Conservation (phyloP, 495 filamentous ascomycete genomes). For the Penicillium pancosmium region DNA sequence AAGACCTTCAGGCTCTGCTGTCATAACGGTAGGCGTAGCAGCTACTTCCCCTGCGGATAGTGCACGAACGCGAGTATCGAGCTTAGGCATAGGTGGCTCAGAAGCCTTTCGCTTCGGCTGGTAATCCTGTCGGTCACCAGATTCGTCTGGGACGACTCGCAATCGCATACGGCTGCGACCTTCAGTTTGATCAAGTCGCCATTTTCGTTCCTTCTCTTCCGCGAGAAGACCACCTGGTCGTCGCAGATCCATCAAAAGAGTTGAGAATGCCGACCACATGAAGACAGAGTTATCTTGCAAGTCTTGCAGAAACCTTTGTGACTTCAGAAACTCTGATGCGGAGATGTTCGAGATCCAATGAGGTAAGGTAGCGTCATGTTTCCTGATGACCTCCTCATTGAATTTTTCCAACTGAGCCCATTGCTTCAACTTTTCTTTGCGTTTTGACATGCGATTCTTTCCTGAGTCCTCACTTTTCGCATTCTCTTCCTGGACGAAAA, state of each 20-base stretch:
- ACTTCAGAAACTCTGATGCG: conserved; percentile 86
- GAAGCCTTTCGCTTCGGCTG: conserved; percentile 79
- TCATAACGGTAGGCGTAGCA: conserved; percentile 37
- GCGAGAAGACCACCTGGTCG: conserved; percentile 80
- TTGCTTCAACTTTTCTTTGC: conserved; percentile 77
- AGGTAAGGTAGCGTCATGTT: conserved; percentile 79
- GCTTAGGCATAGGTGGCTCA: conserved; percentile 43
- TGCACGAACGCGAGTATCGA: conserved; percentile 39
- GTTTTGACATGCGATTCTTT: conserved; percentile 65
- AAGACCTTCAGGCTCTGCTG: conserved; percentile 30
- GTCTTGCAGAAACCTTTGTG: conserved; percentile 84
- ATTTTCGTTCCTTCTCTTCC: conserved; percentile 65
- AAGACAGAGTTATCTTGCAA: conserved; percentile 84
- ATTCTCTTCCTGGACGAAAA: conserved; percentile 81
- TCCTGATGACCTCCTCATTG: conserved; percentile 69
- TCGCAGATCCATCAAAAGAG: conserved; percentile 71
- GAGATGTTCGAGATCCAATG: conserved; percentile 96
- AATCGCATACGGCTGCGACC: conserved; percentile 94
- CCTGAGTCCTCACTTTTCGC: conserved; percentile 70
- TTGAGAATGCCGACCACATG: conserved; percentile 69
- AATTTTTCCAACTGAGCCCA: conserved; percentile 71
- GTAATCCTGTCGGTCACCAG: conserved; percentile 69
- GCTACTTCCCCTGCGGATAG: conserved; percentile 35
- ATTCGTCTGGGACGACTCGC: conserved; percentile 76
- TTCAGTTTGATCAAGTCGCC: conserved; percentile 93